phyloP scores from a whole-genome alignment of 2,329 filamentous ascomycete genomes.

The Botrytis fragariae region DNA sequence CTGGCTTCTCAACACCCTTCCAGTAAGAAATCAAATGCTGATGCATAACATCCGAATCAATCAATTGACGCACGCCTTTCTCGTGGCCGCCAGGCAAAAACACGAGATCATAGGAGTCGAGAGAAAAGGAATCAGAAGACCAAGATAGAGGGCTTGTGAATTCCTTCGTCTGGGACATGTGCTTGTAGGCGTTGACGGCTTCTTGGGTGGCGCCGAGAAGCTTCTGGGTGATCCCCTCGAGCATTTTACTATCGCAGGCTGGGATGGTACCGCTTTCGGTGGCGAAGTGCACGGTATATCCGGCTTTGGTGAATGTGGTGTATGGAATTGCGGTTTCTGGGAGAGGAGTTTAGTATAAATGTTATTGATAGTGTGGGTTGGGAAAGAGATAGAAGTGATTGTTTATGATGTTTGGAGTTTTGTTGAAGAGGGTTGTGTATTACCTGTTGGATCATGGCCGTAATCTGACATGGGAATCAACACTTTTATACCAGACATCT shows the following conservation, averaged over 20 bases:
- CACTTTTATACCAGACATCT: slow-evolving; percentile 36
- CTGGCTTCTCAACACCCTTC: slow-evolving; percentile 46
- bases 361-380: not conserved
- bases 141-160: slow-evolving; percentile 47
- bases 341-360: too few relatives aligned
- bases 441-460: slow-evolving; percentile 55
- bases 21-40: slow-evolving; percentile 47
- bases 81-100: slow-evolving; percentile 54
- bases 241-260: slow-evolving; percentile 50
- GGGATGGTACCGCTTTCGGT: slow-evolving; percentile 50
- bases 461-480: slow-evolving; percentile 54
- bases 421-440: not conserved
- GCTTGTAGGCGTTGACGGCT: slow-evolving; percentile 44
- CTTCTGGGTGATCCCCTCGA: slow-evolving; percentile 49
- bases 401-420: not conserved
- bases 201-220: slow-evolving; percentile 48
- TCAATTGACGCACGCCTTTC: slow-evolving; percentile 50
- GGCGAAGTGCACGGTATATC: slow-evolving; percentile 49
- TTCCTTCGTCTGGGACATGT: slow-evolving; percentile 45
- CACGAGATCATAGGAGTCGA: slow-evolving; percentile 48
- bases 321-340: slow-evolving; percentile 52
- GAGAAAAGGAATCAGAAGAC: slow-evolving; percentile 45
- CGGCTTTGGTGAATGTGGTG: slow-evolving; percentile 46
- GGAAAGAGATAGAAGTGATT: not conserved
- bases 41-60: slow-evolving; percentile 49